Conservation (phyloP, 768 basidiomycete species). For the Royoungia palumana region DNA sequence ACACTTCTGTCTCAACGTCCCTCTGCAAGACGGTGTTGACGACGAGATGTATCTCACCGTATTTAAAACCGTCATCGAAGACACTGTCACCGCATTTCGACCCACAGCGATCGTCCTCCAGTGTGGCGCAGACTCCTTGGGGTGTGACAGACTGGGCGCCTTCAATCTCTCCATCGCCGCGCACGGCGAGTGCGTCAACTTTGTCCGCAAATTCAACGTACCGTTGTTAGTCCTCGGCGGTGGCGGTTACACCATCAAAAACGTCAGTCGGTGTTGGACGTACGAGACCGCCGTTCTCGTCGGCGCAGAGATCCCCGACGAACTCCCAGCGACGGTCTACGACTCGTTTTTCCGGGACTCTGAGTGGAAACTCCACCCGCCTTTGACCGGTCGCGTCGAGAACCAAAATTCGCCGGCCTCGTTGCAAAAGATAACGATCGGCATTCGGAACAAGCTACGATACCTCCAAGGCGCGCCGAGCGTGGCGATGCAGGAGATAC, state of each 20-base stretch:
- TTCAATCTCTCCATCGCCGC: slow-evolving; percentile 98
- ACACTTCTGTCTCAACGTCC: slow-evolving; percentile 94
- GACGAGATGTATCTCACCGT: slow-evolving; percentile 95
- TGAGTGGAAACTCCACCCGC: slow-evolving; percentile 90
- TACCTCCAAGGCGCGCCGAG: slow-evolving; percentile 96
- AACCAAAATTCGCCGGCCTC: slow-evolving; percentile 86
- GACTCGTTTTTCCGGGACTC: slow-evolving; percentile 91
- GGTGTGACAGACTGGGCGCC: slow-evolving; percentile 90
- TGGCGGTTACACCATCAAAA: slow-evolving; percentile 95
- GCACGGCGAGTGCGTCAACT: slow-evolving; percentile 97
- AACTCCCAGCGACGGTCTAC: slow-evolving; percentile 85
- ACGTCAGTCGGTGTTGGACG: slow-evolving; percentile 98
- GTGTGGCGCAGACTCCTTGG: slow-evolving; percentile 95
- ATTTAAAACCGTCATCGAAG: slow-evolving; percentile 96
- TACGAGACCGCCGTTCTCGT: slow-evolving; percentile 96
- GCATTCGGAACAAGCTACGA: slow-evolving; percentile 81
- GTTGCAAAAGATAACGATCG: slow-evolving; percentile 83
- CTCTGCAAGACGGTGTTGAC: slow-evolving; percentile 92
- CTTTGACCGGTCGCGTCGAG: slow-evolving; percentile 85
- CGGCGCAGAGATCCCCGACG: slow-evolving; percentile 77
- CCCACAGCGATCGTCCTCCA: slow-evolving; percentile 92
- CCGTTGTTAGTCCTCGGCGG: slow-evolving; percentile 92
- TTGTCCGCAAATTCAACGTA: slow-evolving; percentile 88
- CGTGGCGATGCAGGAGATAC: slow-evolving; percentile 94
- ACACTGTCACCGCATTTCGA: slow-evolving; percentile 84